These are phyloP conservation scores for Didymella pomorum DNA, from an alignment of 2,329 filamentous ascomycete species.

Conservation along the genomic window DNA sequence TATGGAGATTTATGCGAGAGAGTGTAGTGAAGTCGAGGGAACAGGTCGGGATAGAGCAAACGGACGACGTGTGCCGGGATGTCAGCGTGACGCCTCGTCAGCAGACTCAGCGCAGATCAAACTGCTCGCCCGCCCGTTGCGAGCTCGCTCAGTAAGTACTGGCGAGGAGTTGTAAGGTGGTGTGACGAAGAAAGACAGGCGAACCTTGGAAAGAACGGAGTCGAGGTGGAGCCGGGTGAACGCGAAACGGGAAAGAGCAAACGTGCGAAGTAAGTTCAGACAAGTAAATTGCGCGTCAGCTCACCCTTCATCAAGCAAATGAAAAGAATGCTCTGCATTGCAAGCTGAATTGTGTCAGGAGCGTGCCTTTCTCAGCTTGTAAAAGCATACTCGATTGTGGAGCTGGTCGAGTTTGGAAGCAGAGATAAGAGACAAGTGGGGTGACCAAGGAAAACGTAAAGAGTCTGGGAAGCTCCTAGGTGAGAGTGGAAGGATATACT, in stretches of 20 bases:
- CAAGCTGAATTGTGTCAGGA: background rate
- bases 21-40: slow-evolving; percentile 6
- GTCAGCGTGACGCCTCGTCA: background rate
- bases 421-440: background rate
- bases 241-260: background rate
- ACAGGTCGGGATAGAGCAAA: background rate
- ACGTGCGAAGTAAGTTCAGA: background rate
- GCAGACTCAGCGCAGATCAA: background rate
- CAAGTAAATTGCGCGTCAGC: background rate
- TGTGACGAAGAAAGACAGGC: background rate
- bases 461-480: background rate
- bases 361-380: background rate
- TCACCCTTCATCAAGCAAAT: background rate
- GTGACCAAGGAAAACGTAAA: background rate
- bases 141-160: background rate
- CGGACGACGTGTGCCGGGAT: background rate
- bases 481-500: background rate
- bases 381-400: background rate
- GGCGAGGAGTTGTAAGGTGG: background rate
- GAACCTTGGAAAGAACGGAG: background rate
- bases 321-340: too few species aligned
- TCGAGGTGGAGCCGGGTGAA: slow-evolving; percentile 10
- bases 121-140: background rate
- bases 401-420: background rate
- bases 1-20: background rate